These are phyloP conservation scores for Amborella trichopoda DNA, from an alignment of 164 flowering plant genomes.

Conservation along the genomic window DNA sequence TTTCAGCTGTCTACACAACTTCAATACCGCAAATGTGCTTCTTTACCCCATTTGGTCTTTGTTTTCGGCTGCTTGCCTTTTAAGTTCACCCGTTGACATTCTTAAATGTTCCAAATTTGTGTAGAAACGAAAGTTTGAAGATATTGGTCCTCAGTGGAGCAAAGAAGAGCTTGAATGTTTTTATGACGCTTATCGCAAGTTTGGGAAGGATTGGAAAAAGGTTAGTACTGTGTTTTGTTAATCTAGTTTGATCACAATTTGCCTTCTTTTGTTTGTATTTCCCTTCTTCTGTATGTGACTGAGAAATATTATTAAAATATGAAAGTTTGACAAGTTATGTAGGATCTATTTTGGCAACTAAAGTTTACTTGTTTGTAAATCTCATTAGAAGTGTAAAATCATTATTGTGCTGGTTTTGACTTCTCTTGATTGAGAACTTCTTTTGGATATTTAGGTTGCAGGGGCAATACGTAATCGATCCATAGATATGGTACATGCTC, in stretches of 20 bases:
- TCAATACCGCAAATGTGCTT: too few species aligned
- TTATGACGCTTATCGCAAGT: slow-evolving; percentile 75
- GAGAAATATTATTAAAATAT: neutral
- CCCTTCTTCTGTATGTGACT: neutral
- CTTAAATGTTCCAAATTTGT: neutral
- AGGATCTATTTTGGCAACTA: neutral
- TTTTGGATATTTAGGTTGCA: slow-evolving; percentile 52
- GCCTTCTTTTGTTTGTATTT: neutral
- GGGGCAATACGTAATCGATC: slow-evolving; percentile 56
- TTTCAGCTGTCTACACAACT: neutral
- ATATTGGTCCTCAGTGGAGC: slow-evolving; percentile 88
- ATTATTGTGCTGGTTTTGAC: neutral
- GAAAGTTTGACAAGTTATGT: neutral
- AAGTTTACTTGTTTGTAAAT: neutral
- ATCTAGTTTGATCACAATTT: neutral
- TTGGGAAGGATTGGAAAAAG: slow-evolving; percentile 94
- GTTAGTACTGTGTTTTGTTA: slow-evolving; percentile 16
- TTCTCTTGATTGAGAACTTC: neutral
- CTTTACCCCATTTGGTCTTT: too few species aligned
- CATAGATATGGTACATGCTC: slow-evolving; percentile 91
- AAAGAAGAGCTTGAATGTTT: slow-evolving; percentile 75
- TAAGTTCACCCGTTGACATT: neutral
- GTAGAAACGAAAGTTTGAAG: slow-evolving; percentile 78
- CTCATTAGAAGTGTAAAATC: neutral
- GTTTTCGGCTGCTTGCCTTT: too few species aligned